Base-by-base conservation (phyloP, 1,139 yeast species). In the Petasospora fabianii region DNA sequence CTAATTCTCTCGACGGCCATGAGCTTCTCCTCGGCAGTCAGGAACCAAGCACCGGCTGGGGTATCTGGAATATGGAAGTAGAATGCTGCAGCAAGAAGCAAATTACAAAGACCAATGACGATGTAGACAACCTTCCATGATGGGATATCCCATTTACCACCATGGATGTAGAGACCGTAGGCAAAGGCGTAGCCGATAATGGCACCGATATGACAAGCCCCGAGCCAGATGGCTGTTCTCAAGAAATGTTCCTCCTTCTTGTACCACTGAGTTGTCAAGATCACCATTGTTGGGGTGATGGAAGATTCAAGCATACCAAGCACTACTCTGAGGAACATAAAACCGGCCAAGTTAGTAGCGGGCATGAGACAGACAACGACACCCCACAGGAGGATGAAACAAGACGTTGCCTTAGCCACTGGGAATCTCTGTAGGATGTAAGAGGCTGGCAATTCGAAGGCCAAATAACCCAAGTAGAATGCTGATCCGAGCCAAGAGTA, bases 231-330 rank as follows among this genome's bases (percentile, higher is more conserved):
- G 20, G 39, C 32, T 13, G 47, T 42, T 36, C 49, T 66, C 28
- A 70, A 55, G 41, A 73, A 73, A 36, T 72, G 79, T 50, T 77
- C 83, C 15, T 67, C 72, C 40, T 66, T 64, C 38, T 62, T 71
- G 60, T 74, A 79, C 70, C 76, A 79, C 53, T 73, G 77, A 20
- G 73, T 62, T 5, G 82, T 76, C 35, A 78, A 58, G 32, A 76
- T 62, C 29, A 77, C 71, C 55, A 72, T 69, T 1, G 77, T 73
- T 7, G 83, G 82, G 5, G 78, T 71, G 11, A 72, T 64, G 34
- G 68, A 60, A 35, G 71, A 58, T 52, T 75, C 81, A 14, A 71
- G 61, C 50, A 67, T 60, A 8, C 80, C 81, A 14, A 74, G 53
- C 12, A 73, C 38, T 1, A 69, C 65, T 50, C 80, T 61, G 5